phyloP scores from a whole-genome alignment of 305 asterid species.

The Fraxinus angustifolia region DNA sequence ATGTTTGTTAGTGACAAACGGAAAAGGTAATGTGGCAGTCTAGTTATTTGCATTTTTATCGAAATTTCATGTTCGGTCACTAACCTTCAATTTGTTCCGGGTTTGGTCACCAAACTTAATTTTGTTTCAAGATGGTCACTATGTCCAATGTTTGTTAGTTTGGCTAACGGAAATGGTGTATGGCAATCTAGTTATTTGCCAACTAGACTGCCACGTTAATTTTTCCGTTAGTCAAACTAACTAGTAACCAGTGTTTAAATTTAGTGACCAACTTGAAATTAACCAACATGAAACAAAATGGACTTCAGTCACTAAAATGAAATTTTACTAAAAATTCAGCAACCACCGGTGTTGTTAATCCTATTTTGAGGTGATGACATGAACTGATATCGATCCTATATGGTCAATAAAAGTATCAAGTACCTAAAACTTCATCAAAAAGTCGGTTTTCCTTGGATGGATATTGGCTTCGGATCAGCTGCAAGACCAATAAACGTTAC shows the following conservation, averaged over 20 bases:
- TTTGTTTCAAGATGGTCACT: background rate
- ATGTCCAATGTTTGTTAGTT: background rate
- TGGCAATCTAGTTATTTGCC: background rate
- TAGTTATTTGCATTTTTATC: background rate
- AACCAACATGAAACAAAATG: background rate
- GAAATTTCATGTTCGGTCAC: background rate
- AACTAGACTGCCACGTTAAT: background rate
- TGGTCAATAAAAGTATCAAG: constrained; percentile 14
- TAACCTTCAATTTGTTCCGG: background rate
- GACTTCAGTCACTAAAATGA: background rate
- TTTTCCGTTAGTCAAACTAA: background rate
- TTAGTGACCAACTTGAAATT: background rate
- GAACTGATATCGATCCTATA: background rate
- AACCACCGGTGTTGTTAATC: background rate
- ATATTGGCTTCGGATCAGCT: constrained; percentile 80
- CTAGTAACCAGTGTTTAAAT: background rate
- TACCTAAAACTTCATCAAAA: constrained; percentile 96
- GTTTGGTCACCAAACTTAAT: background rate
- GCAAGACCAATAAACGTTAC: constrained; percentile 32
- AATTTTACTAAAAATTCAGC: background rate
- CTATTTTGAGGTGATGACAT: background rate
- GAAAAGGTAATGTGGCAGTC: background rate
- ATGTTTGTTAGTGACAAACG: background rate
- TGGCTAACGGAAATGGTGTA: background rate
- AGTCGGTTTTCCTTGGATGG: constrained; percentile 85